Evolutionary conservation across 2,329 filamentous ascomycete species (phyloP).

Genomic region (Pseudocercospora crystallina): DNA sequence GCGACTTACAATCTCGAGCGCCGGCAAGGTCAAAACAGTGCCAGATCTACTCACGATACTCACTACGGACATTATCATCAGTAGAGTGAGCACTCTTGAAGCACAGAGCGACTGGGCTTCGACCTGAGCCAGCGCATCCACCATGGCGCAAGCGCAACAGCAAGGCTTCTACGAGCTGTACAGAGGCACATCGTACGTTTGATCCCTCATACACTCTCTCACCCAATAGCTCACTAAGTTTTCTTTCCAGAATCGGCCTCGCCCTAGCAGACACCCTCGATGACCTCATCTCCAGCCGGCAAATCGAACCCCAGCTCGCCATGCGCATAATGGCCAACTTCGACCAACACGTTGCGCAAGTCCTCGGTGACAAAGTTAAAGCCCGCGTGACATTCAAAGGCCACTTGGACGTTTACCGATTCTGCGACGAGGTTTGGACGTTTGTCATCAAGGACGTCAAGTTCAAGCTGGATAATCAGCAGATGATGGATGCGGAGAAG

Average conservation of each 20-base stretch:
- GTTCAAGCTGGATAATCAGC: slow-evolving; percentile 84
- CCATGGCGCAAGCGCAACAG: slow-evolving; percentile 22
- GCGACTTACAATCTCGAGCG: background rate
- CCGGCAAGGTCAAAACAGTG: too few species aligned
- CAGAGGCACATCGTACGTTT: slow-evolving; percentile 88
- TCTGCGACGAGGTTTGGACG: slow-evolving; percentile 99
- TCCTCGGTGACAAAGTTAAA: slow-evolving; percentile 89
- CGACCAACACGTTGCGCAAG: slow-evolving; percentile 88
- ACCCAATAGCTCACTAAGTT: background rate
- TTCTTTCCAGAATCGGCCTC: slow-evolving; percentile 71
- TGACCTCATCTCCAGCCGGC: slow-evolving; percentile 88
- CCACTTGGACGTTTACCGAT: slow-evolving; percentile 95
- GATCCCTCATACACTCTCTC: slow-evolving; percentile 13
- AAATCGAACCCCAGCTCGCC: slow-evolving; percentile 95
- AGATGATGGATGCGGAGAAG: slow-evolving; percentile 78
- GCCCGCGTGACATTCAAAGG: slow-evolving; percentile 93
- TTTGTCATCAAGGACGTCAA: slow-evolving; percentile 98
- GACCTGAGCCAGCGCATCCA: background rate
- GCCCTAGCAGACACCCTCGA: slow-evolving; percentile 96
- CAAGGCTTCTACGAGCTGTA: slow-evolving; percentile 87
- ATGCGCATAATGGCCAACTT: slow-evolving; percentile 98
- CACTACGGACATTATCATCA: too few species aligned
- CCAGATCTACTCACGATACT: too few species aligned
- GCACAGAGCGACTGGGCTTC: too few species aligned
- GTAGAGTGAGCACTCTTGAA: too few species aligned